Evolutionary conservation across 2,329 filamentous ascomycete species (phyloP).

Genomic region (Ophioceras dolichostomum): DNA sequence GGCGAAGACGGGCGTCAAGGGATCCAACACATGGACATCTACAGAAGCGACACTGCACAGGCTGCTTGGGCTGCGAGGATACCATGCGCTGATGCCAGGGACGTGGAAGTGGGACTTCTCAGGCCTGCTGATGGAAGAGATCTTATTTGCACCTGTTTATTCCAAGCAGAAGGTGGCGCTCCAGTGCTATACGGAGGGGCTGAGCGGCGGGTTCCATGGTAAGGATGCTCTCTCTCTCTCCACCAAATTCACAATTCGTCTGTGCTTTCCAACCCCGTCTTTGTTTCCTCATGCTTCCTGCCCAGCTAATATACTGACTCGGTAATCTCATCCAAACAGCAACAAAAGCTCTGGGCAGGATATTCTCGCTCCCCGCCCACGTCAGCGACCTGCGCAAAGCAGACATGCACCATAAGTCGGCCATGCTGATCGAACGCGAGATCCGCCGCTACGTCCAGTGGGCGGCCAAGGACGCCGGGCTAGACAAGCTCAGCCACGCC

Average conservation of each 20-base stretch:
- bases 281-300: not conserved
- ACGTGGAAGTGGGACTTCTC: conserved; percentile 18
- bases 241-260: not conserved
- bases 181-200: conserved; percentile 7
- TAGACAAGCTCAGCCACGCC: conserved; percentile 10
- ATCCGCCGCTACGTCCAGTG: conserved; percentile 18
- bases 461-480: conserved; percentile 17
- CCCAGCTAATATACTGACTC: not conserved
- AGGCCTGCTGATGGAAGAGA: conserved; percentile 18
- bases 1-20: not conserved
- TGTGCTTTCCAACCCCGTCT: no score
- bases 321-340: conserved; percentile 10
- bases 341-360: conserved; percentile 17
- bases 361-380: conserved; percentile 20
- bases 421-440: conserved; percentile 14
- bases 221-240: conserved; percentile 2
- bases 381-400: conserved; percentile 17
- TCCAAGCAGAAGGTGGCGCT: conserved; percentile 14
- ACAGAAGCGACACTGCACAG: conserved; percentile 19
- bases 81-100: conserved; percentile 20
- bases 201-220: conserved; percentile 15
- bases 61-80: conserved; percentile 19
- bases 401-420: conserved; percentile 11
- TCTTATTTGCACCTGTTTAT: conserved; percentile 15
- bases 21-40: conserved; percentile 15